Evolutionary conservation across 768 basidiomycete species (phyloP), one percentile per base, ranked within the genome.

Genomic region (Peribolospora kevripleyi): DNA sequence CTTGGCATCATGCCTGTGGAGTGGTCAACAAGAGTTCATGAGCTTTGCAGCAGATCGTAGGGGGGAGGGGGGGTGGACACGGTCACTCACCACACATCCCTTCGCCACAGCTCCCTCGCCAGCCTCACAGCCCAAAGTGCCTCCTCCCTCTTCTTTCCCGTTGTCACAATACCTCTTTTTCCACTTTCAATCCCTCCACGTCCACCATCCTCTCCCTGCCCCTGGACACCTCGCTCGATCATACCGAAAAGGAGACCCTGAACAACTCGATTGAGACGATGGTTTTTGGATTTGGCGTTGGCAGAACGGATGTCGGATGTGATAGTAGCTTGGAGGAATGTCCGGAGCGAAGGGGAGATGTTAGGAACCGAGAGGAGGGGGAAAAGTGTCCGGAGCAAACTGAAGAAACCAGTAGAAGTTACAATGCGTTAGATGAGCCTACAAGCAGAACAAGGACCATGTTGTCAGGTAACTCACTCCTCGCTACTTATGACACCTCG

Each of bases 51-150:
- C 25, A 25, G 25, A 25, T 25, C 25, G 25, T 25, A 25, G 25
- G 25, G 25, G 25, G 25, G 25, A 1, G 25, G 25, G 1, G 25
- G 25, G 25, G 1, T 25, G 25, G 25, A 25, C 25, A 45, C 50
- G 39, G 9, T 6, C 5, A 60, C 65, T 57, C 52, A 67, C 87
- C 93, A 98, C 38, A 88, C 75, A 46, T 79, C 77, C 69, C 90
- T 95, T 64, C 76, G 76, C 93, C 91, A 97, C 10, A 97, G 72
- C 62, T 97, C 88, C 66, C 84, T 83, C 13, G 86, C 84, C 54
- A 97, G 69, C 47, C 90, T 80, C 51, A 98, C 79, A 4, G 93
- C 91, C 90, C 91, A 97, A 79, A 93, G 83, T 3, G 90, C 88
- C 61, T 47, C 59, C 54, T 47, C 48, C 49, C 54, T 53, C 11